Evolutionary conservation across 768 basidiomycete genomes (phyloP).

Genomic region (Lactarius quietus): DNA sequence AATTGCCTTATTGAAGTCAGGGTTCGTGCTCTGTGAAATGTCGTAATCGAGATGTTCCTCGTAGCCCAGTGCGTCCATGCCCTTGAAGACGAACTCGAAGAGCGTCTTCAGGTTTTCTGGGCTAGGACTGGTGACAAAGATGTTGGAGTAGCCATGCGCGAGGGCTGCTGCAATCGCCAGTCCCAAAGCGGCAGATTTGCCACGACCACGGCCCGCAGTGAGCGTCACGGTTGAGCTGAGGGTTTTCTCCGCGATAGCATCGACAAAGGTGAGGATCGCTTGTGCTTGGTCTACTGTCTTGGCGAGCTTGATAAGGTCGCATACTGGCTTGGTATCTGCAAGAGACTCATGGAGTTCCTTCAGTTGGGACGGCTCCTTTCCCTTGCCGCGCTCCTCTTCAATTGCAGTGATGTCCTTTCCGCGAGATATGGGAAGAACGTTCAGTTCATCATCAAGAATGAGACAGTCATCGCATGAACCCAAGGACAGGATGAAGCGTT

Average conservation of each 20-base stretch:
- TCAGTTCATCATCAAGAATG: conserved; percentile 95
- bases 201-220: conserved; percentile 91
- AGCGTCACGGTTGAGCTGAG: conserved; percentile 92
- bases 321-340: conserved; percentile 79
- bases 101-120: conserved; percentile 97
- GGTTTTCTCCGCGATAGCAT: conserved; percentile 90
- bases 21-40: conserved; percentile 90
- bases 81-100: conserved; percentile 98
- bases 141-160: conserved; percentile 92
- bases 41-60: conserved; percentile 99
- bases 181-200: conserved; percentile 96
- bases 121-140: conserved; percentile 96
- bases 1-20: conserved; percentile 92
- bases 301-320: conserved; percentile 84
- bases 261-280: conserved; percentile 90
- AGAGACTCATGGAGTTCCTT: conserved; percentile 74
- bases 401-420: conserved; percentile 87
- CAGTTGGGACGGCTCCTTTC: conserved; percentile 58
- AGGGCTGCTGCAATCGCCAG: conserved; percentile 91
- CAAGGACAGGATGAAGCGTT: conserved; percentile 96
- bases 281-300: conserved; percentile 94
- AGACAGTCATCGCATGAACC: conserved; percentile 91
- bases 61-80: conserved; percentile 89
- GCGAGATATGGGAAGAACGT: conserved; percentile 92
- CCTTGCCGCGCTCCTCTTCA: conserved; percentile 47